Base-by-base conservation (phyloP, 768 basidiomycete species). In the Pulveroboletus sp. region DNA sequence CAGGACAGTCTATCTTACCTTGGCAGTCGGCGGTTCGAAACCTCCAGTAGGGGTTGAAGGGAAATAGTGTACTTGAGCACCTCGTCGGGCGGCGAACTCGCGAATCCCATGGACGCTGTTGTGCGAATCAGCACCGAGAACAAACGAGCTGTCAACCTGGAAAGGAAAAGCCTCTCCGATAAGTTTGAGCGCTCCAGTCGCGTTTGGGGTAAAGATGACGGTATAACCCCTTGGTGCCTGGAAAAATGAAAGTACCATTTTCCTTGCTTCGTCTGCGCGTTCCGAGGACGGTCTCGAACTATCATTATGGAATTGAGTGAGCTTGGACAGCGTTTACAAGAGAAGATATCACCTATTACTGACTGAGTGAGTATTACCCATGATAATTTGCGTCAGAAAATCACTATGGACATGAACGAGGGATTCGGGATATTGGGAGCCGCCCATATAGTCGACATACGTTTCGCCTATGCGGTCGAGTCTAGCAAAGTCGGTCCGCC, bases 401-500 rank as follows among this genome's bases (percentile, higher is more conserved):
- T 80, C 78, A 36, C 81, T 74, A 57, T 90, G 86, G 9, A 81
- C 78, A 33, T 76, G 76, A 50, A 91, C 78, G 31, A 92, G 79
- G 57, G 82, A 84, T 57, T 88, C 84, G 10, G 89, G 89, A 55
- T 88, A 89, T 32, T 91, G 71, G 0, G 86, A 79, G 21, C 86
- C 88, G 28, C 89, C 89, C 86, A 91, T 91, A 56, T 86, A 91
- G 60, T 92, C 89, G 53, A 89, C 83, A 51, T 91, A 91, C 8
- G 83, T 84, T 70, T 90, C 86, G 6, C 80, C 80, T 8, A 71
- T 69, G 11, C 75, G 76, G 53, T 83, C 79, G 38, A 86, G 71
- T 45, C 85, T 70, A 5, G 71, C 51, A 56, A 78, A 86, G 64
- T 89, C 84, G 0, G 76, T 81, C 55, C 76, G 72, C 42, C 85